These are phyloP conservation scores for Dianthus caryophyllus DNA, from an alignment of 148 eudicot species.

Conservation along the genomic window DNA sequence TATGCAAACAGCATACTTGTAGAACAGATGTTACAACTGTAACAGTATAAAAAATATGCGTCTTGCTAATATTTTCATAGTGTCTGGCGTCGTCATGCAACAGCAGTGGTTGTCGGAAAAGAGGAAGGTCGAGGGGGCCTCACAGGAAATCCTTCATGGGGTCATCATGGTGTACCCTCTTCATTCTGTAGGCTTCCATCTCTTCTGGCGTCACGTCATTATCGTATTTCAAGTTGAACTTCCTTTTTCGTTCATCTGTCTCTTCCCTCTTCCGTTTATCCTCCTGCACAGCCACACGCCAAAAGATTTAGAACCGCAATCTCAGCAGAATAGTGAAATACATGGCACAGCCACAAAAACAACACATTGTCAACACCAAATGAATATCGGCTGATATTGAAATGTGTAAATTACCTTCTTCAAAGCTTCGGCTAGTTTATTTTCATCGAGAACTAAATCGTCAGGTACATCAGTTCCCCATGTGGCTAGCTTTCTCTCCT, in stretches of 20 bases:
- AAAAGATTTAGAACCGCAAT: not conserved
- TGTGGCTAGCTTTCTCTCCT: slow-evolving; percentile 68
- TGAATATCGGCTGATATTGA: not conserved
- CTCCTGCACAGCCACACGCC: slow-evolving; percentile 43
- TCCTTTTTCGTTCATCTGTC: slow-evolving; percentile 81
- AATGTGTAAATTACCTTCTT: slow-evolving; percentile 49
- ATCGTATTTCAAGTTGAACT: slow-evolving; percentile 76
- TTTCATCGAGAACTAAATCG: slow-evolving; percentile 72
- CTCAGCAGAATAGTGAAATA: not conserved
- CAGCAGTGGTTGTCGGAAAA: not conserved
- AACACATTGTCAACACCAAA: too few species aligned
- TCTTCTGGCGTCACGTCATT: slow-evolving; percentile 79
- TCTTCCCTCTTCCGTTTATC: slow-evolving; percentile 71
- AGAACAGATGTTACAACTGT: too few species aligned
- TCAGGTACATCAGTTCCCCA: slow-evolving; percentile 94
- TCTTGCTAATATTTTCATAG: not conserved
- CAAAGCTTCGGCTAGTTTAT: slow-evolving; percentile 75
- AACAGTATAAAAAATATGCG: not conserved
- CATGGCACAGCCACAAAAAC: not conserved
- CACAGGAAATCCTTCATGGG: slow-evolving; percentile 81
- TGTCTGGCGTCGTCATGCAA: not conserved
- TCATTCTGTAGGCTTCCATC: slow-evolving; percentile 92
- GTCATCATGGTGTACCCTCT: slow-evolving; percentile 72
- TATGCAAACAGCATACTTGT: too few species aligned
- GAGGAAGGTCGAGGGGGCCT: not conserved